Conservation (phyloP, 768 basidiomycete genomes). For the Leucogyrophana mollusca region DNA sequence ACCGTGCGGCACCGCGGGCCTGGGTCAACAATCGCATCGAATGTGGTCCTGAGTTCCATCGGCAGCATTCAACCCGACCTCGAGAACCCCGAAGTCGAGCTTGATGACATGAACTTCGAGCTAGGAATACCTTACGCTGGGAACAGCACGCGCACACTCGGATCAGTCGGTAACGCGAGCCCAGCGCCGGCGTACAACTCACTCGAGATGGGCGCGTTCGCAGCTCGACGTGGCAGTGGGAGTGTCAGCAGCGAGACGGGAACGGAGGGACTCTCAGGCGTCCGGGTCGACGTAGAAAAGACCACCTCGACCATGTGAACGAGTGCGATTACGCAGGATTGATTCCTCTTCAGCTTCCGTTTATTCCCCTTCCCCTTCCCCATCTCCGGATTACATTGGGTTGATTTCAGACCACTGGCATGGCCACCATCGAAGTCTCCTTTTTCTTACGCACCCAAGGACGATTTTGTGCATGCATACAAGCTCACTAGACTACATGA, state of each 20-base stretch:
- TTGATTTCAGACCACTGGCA: slow-evolving; percentile 24
- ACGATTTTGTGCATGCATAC: slow-evolving; percentile 9
- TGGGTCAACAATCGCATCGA: slow-evolving; percentile 56
- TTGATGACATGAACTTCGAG: slow-evolving; percentile 52
- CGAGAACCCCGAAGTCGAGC: slow-evolving; percentile 53
- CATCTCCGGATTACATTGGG: slow-evolving; percentile 21
- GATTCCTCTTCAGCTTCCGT: slow-evolving; percentile 1
- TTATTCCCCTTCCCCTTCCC: slow-evolving; percentile 7
- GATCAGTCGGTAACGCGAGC: slow-evolving; percentile 31
- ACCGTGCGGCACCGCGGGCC: slow-evolving; percentile 50
- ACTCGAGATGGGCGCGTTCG: slow-evolving; percentile 37
- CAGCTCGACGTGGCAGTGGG: slow-evolving; percentile 12
- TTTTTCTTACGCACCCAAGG: slow-evolving; percentile 10
- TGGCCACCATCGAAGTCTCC: slow-evolving; percentile 15
- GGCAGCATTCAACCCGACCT: slow-evolving; percentile 56
- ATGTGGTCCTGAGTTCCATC: slow-evolving; percentile 61
- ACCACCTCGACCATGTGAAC: slow-evolving; percentile 47
- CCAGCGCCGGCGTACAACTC: slow-evolving; percentile 51
- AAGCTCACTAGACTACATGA: slow-evolving; percentile 17
- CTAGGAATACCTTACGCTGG: slow-evolving; percentile 53
- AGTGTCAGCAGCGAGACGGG: slow-evolving; percentile 19
- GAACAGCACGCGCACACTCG: slow-evolving; percentile 34
- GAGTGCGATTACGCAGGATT: neutral
- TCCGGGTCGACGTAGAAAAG: slow-evolving; percentile 64
- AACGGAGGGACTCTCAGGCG: slow-evolving; percentile 33